Conservation (phyloP, 805 yeast genomes). For the Starmerella riodocensis region DNA sequence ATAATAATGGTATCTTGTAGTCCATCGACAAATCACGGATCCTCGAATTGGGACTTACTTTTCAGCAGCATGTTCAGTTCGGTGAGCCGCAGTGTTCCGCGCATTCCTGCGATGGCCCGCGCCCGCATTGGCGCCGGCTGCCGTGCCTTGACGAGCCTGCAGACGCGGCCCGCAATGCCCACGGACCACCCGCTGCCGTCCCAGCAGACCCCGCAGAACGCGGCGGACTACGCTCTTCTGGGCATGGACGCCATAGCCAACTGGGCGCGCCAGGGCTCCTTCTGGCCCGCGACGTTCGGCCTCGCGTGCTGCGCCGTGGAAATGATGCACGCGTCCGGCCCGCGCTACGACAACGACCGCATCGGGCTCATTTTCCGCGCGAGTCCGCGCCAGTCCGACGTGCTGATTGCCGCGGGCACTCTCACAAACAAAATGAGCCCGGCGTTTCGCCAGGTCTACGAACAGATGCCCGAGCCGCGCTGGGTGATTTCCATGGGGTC, state of each 20-base stretch:
- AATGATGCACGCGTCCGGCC: slow-evolving; percentile 89
- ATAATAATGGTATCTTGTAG: not conserved
- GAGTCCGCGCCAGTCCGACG: slow-evolving; percentile 83
- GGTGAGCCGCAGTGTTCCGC: slow-evolving; percentile 7
- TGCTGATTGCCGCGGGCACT: slow-evolving; percentile 86
- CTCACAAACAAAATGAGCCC: slow-evolving; percentile 90
- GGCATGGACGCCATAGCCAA: slow-evolving; percentile 69
- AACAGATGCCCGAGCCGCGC: slow-evolving; percentile 88
- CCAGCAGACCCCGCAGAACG: slow-evolving; percentile 44
- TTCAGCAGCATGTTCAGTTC: slow-evolving; percentile 8
- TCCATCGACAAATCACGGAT: slow-evolving; percentile 14
- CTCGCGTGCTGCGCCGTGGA: slow-evolving; percentile 89
- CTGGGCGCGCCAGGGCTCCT: slow-evolving; percentile 86
- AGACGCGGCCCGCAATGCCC: slow-evolving; percentile 31
- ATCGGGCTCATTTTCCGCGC: slow-evolving; percentile 88
- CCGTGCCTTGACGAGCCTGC: slow-evolving; percentile 19
- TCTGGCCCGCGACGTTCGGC: slow-evolving; percentile 90
- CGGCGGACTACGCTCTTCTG: slow-evolving; percentile 69
- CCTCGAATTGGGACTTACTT: slow-evolving; percentile 5
- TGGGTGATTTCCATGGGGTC: slow-evolving; percentile 94
- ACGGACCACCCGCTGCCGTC: slow-evolving; percentile 61
- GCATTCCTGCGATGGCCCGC: slow-evolving; percentile 3
- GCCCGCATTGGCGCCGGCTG: not conserved
- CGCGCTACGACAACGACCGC: slow-evolving; percentile 85
- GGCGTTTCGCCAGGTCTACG: slow-evolving; percentile 81